A percentile compares a stretch with the other conserved stretches of the same genome.
phyloP scores from a whole-genome alignment of 805 yeast genomes.

The Starmerella cellae region DNA sequence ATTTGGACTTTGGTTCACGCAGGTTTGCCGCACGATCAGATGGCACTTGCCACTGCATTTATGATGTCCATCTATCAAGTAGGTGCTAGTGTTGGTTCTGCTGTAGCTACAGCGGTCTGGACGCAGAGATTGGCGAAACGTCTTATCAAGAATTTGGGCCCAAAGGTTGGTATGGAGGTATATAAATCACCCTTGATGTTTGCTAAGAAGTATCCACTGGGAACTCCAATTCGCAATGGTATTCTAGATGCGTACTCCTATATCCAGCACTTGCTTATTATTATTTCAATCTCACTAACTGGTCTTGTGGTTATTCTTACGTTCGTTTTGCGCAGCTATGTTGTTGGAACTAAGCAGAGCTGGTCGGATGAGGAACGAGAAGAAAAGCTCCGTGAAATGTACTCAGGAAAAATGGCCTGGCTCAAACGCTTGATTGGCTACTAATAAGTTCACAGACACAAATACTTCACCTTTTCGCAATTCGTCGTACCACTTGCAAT shows the following conservation, averaged over 20 bases:
- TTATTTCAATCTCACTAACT: constrained; percentile 42
- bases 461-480: too few species aligned
- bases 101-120: constrained; percentile 63
- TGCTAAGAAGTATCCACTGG: constrained; percentile 41
- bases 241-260: constrained; percentile 46
- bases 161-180: constrained; percentile 33
- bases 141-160: constrained; percentile 30
- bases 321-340: constrained; percentile 7
- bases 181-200: constrained; percentile 45
- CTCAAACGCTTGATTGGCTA: constrained; percentile 1
- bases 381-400: constrained; percentile 1
- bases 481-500: too few species aligned
- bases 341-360: constrained; percentile 6
- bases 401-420: background rate
- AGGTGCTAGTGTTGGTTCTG: constrained; percentile 51
- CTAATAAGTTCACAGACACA: too few species aligned
- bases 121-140: constrained; percentile 41
- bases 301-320: constrained; percentile 13
- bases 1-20: constrained; percentile 51
- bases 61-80: constrained; percentile 46
- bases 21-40: constrained; percentile 45
- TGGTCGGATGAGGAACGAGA: constrained; percentile 14
- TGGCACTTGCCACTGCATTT: constrained; percentile 49
- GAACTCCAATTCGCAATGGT: constrained; percentile 44
- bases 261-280: constrained; percentile 44